These are phyloP conservation scores for Cenchrus purpureus DNA, from an alignment of 176 grass and related monocot genomes.

Conservation along the genomic window DNA sequence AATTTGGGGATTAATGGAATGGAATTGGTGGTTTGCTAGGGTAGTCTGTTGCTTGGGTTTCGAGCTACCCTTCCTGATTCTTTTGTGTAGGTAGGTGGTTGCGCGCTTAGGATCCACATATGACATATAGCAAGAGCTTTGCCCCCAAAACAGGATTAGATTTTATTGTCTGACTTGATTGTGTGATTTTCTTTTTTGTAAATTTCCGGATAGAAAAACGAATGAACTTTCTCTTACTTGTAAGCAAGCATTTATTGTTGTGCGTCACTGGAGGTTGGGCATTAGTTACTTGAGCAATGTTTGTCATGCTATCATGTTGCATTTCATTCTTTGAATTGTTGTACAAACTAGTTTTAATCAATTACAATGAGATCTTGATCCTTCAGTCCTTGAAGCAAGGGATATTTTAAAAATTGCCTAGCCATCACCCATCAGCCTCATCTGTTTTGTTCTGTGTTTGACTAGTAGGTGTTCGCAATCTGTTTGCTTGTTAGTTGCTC, in stretches of 20 bases:
- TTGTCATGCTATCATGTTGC: not conserved
- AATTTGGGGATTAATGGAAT: not conserved
- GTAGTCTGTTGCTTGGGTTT: slow-evolving; percentile 5
- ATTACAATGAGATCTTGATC: not conserved
- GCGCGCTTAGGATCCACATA: not conserved
- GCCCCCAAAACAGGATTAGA: not conserved
- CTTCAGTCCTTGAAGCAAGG: not conserved
- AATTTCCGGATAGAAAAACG: not conserved
- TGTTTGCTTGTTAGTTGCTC: slow-evolving; percentile 16
- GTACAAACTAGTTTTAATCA: not conserved
- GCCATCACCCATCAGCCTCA: not conserved
- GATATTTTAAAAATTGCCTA: not conserved
- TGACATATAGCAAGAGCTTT: not conserved
- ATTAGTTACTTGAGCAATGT: not conserved
- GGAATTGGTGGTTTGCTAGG: not conserved
- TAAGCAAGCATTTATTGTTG: not conserved
- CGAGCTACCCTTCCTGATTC: not conserved
- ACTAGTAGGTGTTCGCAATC: not conserved
- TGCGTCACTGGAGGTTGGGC: not conserved
- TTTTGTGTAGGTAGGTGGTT: not conserved
- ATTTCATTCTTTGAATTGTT: not conserved
- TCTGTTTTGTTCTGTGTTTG: slow-evolving; percentile 21
- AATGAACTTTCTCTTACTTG: not conserved
- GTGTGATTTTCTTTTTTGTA: not conserved
- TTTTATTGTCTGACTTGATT: not conserved